phyloP scores from a whole-genome alignment of 2,329 filamentous ascomycete genomes.

The Aureobasidium sp. region DNA sequence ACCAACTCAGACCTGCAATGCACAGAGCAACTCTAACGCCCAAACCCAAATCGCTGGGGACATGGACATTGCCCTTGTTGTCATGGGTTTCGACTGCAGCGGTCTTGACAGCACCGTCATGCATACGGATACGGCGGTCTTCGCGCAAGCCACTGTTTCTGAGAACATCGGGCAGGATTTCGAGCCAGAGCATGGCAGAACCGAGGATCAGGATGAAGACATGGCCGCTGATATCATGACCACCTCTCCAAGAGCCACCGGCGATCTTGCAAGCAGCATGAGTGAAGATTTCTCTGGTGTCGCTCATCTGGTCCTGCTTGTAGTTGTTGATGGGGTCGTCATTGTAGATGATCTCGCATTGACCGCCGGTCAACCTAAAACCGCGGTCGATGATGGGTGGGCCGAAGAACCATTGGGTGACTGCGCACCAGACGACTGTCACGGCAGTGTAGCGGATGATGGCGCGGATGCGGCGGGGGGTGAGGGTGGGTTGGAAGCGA shows the following conservation, averaged over 20 bases:
- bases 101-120: slow-evolving; percentile 51
- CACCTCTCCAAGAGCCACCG: slow-evolving; percentile 82
- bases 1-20: slow-evolving; percentile 66
- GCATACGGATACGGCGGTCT: slow-evolving; percentile 56
- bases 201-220: slow-evolving; percentile 86
- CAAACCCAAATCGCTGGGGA: slow-evolving; percentile 25
- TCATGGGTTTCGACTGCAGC: slow-evolving; percentile 33
- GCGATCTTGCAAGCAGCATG: slow-evolving; percentile 72
- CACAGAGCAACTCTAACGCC: slow-evolving; percentile 46
- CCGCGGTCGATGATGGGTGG: slow-evolving; percentile 80
- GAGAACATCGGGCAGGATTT: slow-evolving; percentile 58
- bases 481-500: slow-evolving; percentile 32
- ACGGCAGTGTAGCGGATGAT: slow-evolving; percentile 59
- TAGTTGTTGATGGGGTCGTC: slow-evolving; percentile 16
- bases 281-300: slow-evolving; percentile 50
- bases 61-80: slow-evolving; percentile 36
- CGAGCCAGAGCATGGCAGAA: slow-evolving; percentile 71
- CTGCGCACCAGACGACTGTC: slow-evolving; percentile 71
- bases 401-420: slow-evolving; percentile 97
- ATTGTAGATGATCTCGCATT: slow-evolving; percentile 54
- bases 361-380: slow-evolving; percentile 80
- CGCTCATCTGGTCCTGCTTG: slow-evolving; percentile 39
- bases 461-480: slow-evolving; percentile 47
- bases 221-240: slow-evolving; percentile 92
- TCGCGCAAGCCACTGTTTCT: slow-evolving; percentile 42